Base-by-base conservation (phyloP, 1,284 basidiomycete genomes). In the Marasmius oreades region DNA sequence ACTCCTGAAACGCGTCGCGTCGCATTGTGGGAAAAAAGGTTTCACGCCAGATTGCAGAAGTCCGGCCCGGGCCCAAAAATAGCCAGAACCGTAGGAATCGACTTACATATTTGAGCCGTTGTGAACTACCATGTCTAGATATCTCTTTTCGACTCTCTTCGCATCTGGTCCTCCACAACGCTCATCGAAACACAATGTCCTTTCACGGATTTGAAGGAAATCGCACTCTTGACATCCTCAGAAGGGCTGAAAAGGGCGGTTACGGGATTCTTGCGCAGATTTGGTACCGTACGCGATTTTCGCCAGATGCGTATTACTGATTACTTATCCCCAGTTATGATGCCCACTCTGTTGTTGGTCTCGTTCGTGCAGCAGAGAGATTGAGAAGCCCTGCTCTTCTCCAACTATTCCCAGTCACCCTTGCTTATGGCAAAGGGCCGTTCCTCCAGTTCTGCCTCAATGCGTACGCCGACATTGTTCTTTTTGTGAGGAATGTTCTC, bases 371-470 rank as follows among this genome's bases (percentile, higher is more conserved):
- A 3, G 77, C 77, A 2, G 77, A 80, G 62, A 70, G 75, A 33
- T 69, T 69, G 42, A 69, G 66, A 36, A 78, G 75, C 57, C 77
- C 77, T 8, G 77, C 75, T 0, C 77, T 80, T 51, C 66, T 79
- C 51, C 72, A 75, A 60, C 63, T 79, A 47, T 78, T 80, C 62
- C 77, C 78, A 5, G 64, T 79, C 5, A 80, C 77, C 2, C 70
- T 80, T 10, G 69, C 68, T 2, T 77, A 77, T 61, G 77, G 77
- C 10, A 73, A 73, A 54, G 77, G 76, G 0, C 76, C 77, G 1
- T 78, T 78, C 59, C 69, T 80, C 11, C 69, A 70, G 54, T 78
- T 78, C 61, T 79, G 78, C 55, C 63, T 79, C n/a, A 67, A 75
- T 53, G 64, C 74, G 77, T 77, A 36, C 56, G 72, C 62, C 8